These are phyloP conservation scores for Trypanosoma boissoni DNA, from an alignment of 208 protist genomes.

Conservation along the genomic window DNA sequence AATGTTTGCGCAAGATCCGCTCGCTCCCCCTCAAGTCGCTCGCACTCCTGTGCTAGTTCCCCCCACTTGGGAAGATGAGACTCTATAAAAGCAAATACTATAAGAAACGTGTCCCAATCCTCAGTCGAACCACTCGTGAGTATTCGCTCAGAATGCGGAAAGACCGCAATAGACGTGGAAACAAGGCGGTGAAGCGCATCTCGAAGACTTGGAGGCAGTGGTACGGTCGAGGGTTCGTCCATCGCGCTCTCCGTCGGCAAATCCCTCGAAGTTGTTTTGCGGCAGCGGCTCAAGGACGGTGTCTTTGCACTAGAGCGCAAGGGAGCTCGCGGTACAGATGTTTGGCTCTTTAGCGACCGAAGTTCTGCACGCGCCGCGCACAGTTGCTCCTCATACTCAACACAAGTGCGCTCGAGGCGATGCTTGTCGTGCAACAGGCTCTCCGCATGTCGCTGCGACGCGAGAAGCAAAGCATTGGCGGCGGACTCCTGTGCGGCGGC, in stretches of 20 bases:
- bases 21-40: neutral
- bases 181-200: no score
- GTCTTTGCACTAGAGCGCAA: neutral
- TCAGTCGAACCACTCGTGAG: no score
- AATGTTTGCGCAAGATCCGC: neutral
- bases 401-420: conserved; percentile 22
- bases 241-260: neutral
- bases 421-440: conserved; percentile 27
- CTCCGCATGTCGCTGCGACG: conserved; percentile 26
- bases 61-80: neutral
- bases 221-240: no score
- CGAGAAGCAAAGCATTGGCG: conserved; percentile 9
- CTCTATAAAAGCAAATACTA: neutral
- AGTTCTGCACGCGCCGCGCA: neutral
- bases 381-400: conserved; percentile 20
- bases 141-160: no score
- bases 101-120: neutral
- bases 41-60: neutral
- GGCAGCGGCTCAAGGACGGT: neutral
- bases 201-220: no score
- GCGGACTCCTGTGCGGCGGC: neutral
- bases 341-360: neutral
- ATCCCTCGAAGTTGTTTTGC: neutral
- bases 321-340: neutral
- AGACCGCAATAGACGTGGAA: no score